phyloP scores from a whole-genome alignment of 257 asterid genomes.

The Jacaranda mimosifolia region DNA sequence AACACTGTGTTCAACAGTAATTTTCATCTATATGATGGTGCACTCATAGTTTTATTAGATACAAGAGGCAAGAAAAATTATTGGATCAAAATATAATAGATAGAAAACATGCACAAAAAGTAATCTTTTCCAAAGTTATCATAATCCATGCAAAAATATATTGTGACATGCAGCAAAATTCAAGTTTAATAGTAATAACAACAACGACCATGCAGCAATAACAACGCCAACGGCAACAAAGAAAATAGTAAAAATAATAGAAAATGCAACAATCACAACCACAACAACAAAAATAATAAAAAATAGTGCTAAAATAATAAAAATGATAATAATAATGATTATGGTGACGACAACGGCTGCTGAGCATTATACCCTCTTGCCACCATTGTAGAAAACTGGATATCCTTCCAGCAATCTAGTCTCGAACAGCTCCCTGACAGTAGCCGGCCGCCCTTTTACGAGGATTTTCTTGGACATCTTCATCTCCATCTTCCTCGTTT shows the following conservation, averaged over 20 bases:
- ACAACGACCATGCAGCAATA: too few relatives aligned
- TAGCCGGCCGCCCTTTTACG: constrained; percentile 69
- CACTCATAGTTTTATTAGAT: constrained; percentile 8
- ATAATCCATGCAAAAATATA: too few relatives aligned
- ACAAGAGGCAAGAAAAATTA: not conserved
- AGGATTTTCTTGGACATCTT: constrained; percentile 72
- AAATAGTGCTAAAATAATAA: not conserved
- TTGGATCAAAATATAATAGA: not conserved
- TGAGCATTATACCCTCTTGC: constrained; percentile 70
- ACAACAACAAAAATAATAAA: not conserved
- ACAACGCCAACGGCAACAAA: not conserved
- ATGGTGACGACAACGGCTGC: not conserved
- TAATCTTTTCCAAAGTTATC: too few relatives aligned
- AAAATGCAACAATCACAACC: not conserved
- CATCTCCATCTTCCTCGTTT: constrained; percentile 67
- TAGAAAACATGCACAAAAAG: too few relatives aligned
- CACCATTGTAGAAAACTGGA: constrained; percentile 97
- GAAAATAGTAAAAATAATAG: too few relatives aligned
- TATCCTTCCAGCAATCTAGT: constrained; percentile 96
- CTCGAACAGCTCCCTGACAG: constrained; percentile 91
- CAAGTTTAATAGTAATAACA: not conserved
- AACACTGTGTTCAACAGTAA: constrained; percentile 24
- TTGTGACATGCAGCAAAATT: constrained; percentile 12
- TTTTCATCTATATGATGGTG: constrained; percentile 8
- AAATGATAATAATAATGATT: not conserved